Base-by-base conservation (phyloP, 1,139 yeast genomes). In the Hansenula lynferdii region DNA sequence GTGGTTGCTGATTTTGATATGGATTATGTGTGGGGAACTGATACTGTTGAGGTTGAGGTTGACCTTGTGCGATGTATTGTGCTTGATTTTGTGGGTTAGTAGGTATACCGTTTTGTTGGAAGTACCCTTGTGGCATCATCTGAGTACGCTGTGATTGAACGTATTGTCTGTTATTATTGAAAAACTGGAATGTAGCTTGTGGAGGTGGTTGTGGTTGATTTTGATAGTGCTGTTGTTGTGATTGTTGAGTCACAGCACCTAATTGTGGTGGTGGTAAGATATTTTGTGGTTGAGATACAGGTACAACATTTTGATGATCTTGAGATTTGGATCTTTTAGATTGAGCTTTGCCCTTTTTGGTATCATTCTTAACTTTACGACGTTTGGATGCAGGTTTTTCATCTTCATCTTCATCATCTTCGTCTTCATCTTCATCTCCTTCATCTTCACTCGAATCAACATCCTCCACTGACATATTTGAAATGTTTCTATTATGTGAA, bases 401-500 rank as follows among this genome's bases (percentile, higher is more conserved):
- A 21, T 51, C 47, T 28, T 53, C 49, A 39, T 53, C 53, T 8
- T 57, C 60, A 31, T 46, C 56, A 30, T 45, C n/a, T n/a, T n/a
- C 33, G 2, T 29, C 32, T 19, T 28, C 32, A 20, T 29, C 32
- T 17, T n/a, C n/a, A n/a, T n/a, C n/a, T n/a, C 29, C 16, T 27
- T 19, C 15, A 8, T 27, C 20, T 5, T 6, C 17, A 26, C 11
- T 26, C 24, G 44, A 56, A 17, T 50, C 53, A 6, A 42, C 25
- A 39, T 28, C 24, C 45, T 44, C n/a, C n/a, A 45, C 42, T 3
- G 47, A 43, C 7, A 17, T 38, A 27, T 26, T 29, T 29, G 53
- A 44, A 1, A 36, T 30, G 27, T 35, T 39, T 47, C 46, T 37
- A 23, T 24, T 31, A 31, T 31, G 34, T 3, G 28, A 16, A 11